Base-by-base conservation (phyloP, 164 flowering plant species). In the Vitis cinerea region DNA sequence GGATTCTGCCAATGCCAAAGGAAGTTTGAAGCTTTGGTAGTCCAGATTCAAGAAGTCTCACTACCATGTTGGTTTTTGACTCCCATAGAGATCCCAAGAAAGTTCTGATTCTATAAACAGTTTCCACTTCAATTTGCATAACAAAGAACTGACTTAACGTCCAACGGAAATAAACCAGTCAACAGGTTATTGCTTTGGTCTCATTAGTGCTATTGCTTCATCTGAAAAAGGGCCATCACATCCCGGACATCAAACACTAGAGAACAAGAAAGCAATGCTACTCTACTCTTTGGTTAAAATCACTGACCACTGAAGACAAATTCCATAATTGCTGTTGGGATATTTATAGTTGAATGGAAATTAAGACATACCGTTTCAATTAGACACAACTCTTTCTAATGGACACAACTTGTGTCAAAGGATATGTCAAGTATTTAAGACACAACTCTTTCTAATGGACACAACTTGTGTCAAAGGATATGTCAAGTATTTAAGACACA, bases 251-350 rank as follows among this genome's bases (percentile, higher is more conserved):
- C 99, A 82, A 27, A 93, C 99, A 47, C 98, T 98, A 65, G 99
- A 96, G 64, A 96, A 80, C 8, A 98, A 81, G 75, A 96, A 86
- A 4, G 98, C 99, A 79, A 93, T 88, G 80, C 86, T 92, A 87
- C 99, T 97, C 83, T 89, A 79, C 92, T 86, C 65, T 84, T 77
- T 68, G 92, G 74, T 79, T 96, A 93, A 76, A 87, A 96, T 16
- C 99, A 88, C 77, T 96, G 98, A 59, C 98, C 99, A 74, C 99
- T 96, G 50, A 96, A 82, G 62, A 96, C 98, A 82, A 94, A 96
- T 61, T 96, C 99, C 65, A 96, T 97, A 71, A 92, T 76, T n/a
- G n/a, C n/a, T n/a, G n/a, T n/a, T n/a, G n/a, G n/a, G n/a, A n/a
- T n/a, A n/a, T n/a, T n/a, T n/a, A n/a, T n/a, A n/a, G n/a, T n/a